Conservation (phyloP, 163 green algal species). For the Scenedesmus sp. region DNA sequence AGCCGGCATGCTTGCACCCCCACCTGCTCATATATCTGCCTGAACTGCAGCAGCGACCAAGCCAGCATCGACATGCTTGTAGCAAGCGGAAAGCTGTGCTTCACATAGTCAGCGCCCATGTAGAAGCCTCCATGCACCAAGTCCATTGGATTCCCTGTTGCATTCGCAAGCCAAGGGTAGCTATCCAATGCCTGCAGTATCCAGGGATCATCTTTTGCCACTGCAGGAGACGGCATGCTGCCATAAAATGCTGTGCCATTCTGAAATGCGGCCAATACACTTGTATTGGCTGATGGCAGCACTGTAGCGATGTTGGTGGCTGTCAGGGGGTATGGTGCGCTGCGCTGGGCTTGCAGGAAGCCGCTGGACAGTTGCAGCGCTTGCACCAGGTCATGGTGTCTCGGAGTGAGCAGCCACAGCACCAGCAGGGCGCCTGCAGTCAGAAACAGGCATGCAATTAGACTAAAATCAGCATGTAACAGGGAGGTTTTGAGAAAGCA, state of each 20-base stretch:
- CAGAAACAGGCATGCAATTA: background rate
- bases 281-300: background rate
- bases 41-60: constrained; percentile 53
- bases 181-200: background rate
- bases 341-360: constrained; percentile 41
- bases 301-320: background rate
- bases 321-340: background rate
- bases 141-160: background rate
- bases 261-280: background rate
- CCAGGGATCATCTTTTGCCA: background rate
- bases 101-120: constrained; percentile 52
- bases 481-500: background rate
- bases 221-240: background rate
- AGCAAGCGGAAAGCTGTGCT: constrained; percentile 49
- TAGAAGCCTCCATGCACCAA: constrained; percentile 39
- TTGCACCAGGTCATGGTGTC: background rate
- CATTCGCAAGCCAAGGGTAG: constrained; percentile 26
- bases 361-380: background rate
- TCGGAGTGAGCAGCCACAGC: constrained; percentile 33
- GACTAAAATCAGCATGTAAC: background rate
- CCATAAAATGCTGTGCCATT: background rate
- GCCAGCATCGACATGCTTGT: constrained; percentile 55
- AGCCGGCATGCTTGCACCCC: background rate
- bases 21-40: constrained; percentile 4
- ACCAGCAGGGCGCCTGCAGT: constrained; percentile 16